Percentiles rank a stretch among this genome's conserved stretches.
Conservation (phyloP, 2,329 filamentous ascomycete genomes). For the Akanthomyces uredinophilus region DNA sequence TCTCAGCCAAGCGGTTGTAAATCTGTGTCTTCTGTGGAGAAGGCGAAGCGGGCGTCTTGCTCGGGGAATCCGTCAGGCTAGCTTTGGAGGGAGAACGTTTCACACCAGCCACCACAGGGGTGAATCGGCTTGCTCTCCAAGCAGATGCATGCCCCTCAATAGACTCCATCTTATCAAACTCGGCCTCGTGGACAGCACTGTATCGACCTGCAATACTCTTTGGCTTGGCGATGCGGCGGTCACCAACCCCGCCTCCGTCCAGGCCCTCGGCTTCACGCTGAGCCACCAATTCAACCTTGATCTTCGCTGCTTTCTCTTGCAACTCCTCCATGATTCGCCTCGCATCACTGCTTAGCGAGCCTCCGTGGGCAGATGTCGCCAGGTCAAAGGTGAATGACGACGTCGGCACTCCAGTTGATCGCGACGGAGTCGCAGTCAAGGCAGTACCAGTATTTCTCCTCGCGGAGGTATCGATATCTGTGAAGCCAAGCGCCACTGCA, state of each 20-base stretch:
- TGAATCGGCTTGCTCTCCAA: constrained; percentile 56
- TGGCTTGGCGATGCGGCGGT: constrained; percentile 71
- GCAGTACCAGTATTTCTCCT: constrained; percentile 36
- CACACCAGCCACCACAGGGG: constrained; percentile 37
- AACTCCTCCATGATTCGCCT: constrained; percentile 61
- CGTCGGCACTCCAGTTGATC: constrained; percentile 44
- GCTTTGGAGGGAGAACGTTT: constrained; percentile 43
- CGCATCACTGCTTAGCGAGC: constrained; percentile 56
- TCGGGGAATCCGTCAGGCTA: constrained; percentile 47
- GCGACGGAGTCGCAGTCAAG: constrained; percentile 60
- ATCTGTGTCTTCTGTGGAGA: neutral
- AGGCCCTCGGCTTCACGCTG: constrained; percentile 52
- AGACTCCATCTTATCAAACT: constrained; percentile 97
- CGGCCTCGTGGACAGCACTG: constrained; percentile 77
- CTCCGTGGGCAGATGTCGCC: constrained; percentile 41
- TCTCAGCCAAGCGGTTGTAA: constrained; percentile 20
- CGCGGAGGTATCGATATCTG: constrained; percentile 60
- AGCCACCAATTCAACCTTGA: constrained; percentile 63
- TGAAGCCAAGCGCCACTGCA: constrained; percentile 76
- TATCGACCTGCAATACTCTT: constrained; percentile 75
- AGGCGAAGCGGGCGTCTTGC: constrained; percentile 44
- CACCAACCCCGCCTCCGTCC: constrained; percentile 31
- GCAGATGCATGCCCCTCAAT: constrained; percentile 82
- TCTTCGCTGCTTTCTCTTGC: constrained; percentile 64
- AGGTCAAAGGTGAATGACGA: constrained; percentile 65